These are phyloP conservation scores for Claviceps arundinis DNA, from an alignment of 2,329 filamentous ascomycete species.

Conservation along the genomic window DNA sequence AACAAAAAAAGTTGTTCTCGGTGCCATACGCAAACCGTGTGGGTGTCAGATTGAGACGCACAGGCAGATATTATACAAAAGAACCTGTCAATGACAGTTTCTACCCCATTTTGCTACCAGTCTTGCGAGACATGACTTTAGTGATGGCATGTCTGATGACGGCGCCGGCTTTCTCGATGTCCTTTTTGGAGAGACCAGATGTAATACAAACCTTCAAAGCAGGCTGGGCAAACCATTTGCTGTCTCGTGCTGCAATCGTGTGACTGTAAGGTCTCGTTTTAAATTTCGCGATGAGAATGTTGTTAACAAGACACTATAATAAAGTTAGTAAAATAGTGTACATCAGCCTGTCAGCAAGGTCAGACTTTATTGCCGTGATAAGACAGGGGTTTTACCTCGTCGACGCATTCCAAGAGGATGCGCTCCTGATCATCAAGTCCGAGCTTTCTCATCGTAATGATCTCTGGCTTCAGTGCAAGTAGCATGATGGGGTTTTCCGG, in stretches of 20 bases:
- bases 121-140: slow-evolving; percentile 65
- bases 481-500: slow-evolving; percentile 80
- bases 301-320: slow-evolving; percentile 63
- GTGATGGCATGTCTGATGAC: slow-evolving; percentile 85
- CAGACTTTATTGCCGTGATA: neutral
- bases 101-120: slow-evolving; percentile 24
- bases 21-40: neutral
- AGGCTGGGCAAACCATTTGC: slow-evolving; percentile 57
- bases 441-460: slow-evolving; percentile 57
- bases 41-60: neutral
- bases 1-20: neutral
- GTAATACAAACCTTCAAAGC: slow-evolving; percentile 88
- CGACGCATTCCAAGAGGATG: slow-evolving; percentile 80
- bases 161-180: slow-evolving; percentile 85
- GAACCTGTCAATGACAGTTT: neutral
- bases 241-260: slow-evolving; percentile 53
- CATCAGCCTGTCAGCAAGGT: neutral
- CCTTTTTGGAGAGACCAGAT: slow-evolving; percentile 77
- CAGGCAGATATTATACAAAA: neutral
- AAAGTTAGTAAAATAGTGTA: neutral
- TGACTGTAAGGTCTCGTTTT: slow-evolving; percentile 61
- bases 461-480: slow-evolving; percentile 69
- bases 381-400: slow-evolving; percentile 56
- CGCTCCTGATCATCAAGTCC: slow-evolving; percentile 67
- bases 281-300: slow-evolving; percentile 75